Conservation (phyloP, 768 basidiomycete genomes). For the Macrocybe gigantea region DNA sequence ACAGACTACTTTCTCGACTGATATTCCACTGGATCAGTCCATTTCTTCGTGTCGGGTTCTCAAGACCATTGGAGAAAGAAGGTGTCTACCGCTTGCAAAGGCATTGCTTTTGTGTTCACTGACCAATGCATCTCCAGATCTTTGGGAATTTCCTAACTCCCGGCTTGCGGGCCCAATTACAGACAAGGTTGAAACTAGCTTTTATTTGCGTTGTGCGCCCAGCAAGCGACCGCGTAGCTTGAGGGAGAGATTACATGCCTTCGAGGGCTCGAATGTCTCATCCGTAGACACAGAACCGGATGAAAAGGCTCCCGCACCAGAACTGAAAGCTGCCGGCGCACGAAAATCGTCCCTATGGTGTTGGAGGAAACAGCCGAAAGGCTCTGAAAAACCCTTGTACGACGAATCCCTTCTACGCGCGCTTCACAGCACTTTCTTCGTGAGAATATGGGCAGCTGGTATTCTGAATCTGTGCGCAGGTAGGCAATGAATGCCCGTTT, state of each 20-base stretch:
- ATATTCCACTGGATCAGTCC: conserved; percentile 1
- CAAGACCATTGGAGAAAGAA: neutral
- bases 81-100: neutral
- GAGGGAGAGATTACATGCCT: neutral
- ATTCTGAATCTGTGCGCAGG: conserved; percentile 40
- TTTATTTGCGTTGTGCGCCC: neutral
- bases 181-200: neutral
- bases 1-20: neutral
- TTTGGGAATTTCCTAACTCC: neutral
- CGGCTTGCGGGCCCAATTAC: neutral
- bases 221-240: neutral
- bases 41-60: neutral
- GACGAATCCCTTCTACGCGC: conserved; percentile 48
- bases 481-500: conserved; percentile 5
- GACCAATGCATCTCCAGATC: neutral
- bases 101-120: neutral
- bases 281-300: neutral
- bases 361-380: neutral
- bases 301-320: neutral
- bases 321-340: neutral
- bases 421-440: conserved; percentile 39
- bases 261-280: neutral
- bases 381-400: conserved; percentile 13
- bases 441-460: conserved; percentile 41
- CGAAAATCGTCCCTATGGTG: neutral